Evolutionary conservation across 345 rosid genomes (phyloP), one percentile per base, ranked within the genome.

Genomic region (Kandelia obovata): DNA sequence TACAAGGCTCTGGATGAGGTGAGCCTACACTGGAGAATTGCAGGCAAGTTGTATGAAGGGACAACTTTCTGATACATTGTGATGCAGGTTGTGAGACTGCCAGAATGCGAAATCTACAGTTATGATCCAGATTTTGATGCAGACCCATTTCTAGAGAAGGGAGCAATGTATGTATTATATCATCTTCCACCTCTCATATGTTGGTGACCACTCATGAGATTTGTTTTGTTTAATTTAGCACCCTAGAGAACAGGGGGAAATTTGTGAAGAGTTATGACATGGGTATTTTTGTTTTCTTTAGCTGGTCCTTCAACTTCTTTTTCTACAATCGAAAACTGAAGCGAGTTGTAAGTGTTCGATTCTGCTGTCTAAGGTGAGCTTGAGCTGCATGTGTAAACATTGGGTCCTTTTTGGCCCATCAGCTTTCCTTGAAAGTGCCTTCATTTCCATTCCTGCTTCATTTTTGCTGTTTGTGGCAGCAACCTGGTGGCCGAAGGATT

Each of bases 1-100:
- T 87, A 85, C 83, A 81, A 85, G 85, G 96, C 96, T 75, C 85
- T 95, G 64, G 99, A 95, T 78, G 99, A 92, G 97, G 99, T 92
- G 72, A 77, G 76, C 63, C 58, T 62, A 30, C 19, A 70, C 63
- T 31, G 53, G 64, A 58, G 15, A 53, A 65, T 23, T 43, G 34
- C 69, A 57, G 72, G 67, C 69, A 56, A 65, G 64, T 53, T 65
- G 16, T 26, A 4, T 51, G 51, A 46, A 23, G 62, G 56, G 70
- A 71, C 32, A 37, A 25, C 67, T 9, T 73, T 62, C 17, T 77
- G 64, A 78, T 52, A 32, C 61, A 27, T 69, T 58, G 61, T 61
- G 32, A 15, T 80, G 78, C 92, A 94, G 97, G 98, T 91, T 56
- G 97, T 94, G 56, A 89, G 83, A 74, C 81, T 91, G 64, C 75